A percentile compares a stretch with the other conserved stretches of the same genome.
Conservation (phyloP, 2,329 filamentous ascomycete genomes). For the Ophioceras dolichostomum region DNA sequence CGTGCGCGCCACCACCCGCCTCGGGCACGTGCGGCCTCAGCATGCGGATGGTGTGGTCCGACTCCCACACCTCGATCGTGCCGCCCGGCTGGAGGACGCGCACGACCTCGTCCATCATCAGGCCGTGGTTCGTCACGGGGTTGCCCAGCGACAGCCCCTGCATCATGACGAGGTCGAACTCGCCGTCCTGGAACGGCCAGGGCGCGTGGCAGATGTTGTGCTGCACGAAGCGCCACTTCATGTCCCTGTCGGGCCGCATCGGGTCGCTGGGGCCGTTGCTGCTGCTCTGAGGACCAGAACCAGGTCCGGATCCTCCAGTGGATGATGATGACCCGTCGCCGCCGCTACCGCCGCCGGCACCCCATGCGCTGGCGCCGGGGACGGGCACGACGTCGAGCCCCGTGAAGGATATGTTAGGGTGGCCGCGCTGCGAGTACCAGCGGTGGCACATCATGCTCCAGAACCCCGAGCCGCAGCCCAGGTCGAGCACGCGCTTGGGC, state of each 20-base stretch:
- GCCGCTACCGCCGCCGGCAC: conserved; percentile 6
- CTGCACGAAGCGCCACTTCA: conserved; percentile 81
- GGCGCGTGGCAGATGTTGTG: conserved; percentile 69
- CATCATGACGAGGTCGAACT: conserved; percentile 81
- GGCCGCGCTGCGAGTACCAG: conserved; percentile 58
- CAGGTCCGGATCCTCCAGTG: no score
- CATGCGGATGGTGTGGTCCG: conserved; percentile 73
- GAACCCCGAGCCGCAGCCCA: conserved; percentile 78
- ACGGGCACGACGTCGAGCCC: conserved; percentile 68
- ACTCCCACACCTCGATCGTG: conserved; percentile 79
- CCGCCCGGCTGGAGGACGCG: conserved; percentile 69
- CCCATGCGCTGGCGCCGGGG: conserved; percentile 7
- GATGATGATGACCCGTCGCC: no score
- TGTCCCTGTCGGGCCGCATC: conserved; percentile 44
- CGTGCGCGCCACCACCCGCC: conserved; percentile 5
- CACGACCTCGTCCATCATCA: conserved; percentile 57
- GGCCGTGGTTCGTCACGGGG: conserved; percentile 45
- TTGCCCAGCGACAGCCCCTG: conserved; percentile 66
- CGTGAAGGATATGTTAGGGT: conserved; percentile 61
- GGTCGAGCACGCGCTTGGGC: conserved; percentile 67
- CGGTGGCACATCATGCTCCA: conserved; percentile 86
- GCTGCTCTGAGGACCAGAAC: no score
- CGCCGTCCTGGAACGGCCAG: conserved; percentile 64
- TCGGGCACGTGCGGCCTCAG: conserved; percentile 65
- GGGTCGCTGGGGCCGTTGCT: neutral